Conservation (phyloP, 2,329 filamentous ascomycete species). For the Scleromitrula shiraiana region DNA sequence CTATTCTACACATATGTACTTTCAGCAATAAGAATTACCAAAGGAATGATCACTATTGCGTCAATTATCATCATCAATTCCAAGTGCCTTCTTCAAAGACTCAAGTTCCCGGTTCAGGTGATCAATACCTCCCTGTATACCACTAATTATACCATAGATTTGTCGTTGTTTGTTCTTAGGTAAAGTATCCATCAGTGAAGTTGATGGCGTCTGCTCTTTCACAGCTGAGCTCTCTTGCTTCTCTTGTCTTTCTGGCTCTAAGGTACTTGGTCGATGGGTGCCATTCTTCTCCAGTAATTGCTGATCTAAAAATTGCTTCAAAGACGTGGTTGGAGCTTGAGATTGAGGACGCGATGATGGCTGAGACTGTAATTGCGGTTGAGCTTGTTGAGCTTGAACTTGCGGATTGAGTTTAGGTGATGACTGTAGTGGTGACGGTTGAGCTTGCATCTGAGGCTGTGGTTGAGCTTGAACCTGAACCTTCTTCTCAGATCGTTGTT, state of each 20-base stretch:
- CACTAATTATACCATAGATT: constrained; percentile 26
- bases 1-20: not conserved
- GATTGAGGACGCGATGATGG: not conserved
- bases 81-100: constrained; percentile 24
- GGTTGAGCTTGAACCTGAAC: constrained; percentile 1
- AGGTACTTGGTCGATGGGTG: not conserved
- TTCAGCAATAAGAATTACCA: not conserved
- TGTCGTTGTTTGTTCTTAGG: constrained; percentile 28
- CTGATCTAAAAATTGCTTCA: constrained; percentile 2
- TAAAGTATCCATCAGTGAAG: constrained; percentile 25
- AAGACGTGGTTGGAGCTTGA: not conserved
- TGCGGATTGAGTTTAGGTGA: not conserved
- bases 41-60: not conserved
- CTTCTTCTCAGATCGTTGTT: too few species aligned
- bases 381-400: not conserved
- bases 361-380: not conserved
- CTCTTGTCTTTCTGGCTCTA: not conserved
- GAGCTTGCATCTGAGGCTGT: not conserved
- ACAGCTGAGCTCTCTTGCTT: constrained; percentile 18
- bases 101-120: constrained; percentile 27
- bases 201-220: constrained; percentile 16
- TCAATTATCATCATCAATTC: constrained; percentile 23
- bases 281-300: constrained; percentile 5
- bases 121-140: constrained; percentile 28
- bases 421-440: not conserved